Evolutionary conservation across 257 asterid species (phyloP).

Genomic region (Solanum virginianum): DNA sequence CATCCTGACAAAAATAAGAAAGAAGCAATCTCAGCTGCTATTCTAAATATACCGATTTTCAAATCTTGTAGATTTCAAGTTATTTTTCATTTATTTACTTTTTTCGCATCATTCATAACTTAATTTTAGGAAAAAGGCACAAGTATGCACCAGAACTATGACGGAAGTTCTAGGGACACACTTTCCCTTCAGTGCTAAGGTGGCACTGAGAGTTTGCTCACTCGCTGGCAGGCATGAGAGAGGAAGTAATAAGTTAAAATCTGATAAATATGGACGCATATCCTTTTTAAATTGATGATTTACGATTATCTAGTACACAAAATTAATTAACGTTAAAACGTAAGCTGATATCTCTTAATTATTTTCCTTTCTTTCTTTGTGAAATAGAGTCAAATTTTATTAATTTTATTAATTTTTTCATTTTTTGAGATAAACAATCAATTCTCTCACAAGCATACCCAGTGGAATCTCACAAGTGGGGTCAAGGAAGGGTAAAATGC

Average conservation of each 20-base stretch:
- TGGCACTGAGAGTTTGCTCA: background rate
- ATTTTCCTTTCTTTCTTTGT: background rate
- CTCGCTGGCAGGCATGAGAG: background rate
- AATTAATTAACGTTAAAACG: background rate
- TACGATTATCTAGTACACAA: background rate
- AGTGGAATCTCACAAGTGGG: no score
- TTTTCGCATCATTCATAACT: background rate
- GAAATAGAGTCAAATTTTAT: background rate
- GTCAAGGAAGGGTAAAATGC: no score
- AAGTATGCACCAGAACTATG: background rate
- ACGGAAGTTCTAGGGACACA: background rate
- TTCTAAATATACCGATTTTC: background rate
- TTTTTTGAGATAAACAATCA: background rate
- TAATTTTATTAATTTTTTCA: background rate
- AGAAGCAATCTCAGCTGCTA: background rate
- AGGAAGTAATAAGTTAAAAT: background rate
- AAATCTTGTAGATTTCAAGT: background rate
- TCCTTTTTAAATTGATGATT: background rate
- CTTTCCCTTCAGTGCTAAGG: background rate
- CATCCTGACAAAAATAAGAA: constrained; percentile 30
- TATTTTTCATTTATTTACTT: background rate
- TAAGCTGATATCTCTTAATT: background rate
- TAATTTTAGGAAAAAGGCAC: background rate
- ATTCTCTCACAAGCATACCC: background rate
- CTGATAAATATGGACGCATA: background rate